Base-by-base conservation (phyloP, 371 early-diverging fungal species). In the Basidiobolus meristosporus region DNA sequence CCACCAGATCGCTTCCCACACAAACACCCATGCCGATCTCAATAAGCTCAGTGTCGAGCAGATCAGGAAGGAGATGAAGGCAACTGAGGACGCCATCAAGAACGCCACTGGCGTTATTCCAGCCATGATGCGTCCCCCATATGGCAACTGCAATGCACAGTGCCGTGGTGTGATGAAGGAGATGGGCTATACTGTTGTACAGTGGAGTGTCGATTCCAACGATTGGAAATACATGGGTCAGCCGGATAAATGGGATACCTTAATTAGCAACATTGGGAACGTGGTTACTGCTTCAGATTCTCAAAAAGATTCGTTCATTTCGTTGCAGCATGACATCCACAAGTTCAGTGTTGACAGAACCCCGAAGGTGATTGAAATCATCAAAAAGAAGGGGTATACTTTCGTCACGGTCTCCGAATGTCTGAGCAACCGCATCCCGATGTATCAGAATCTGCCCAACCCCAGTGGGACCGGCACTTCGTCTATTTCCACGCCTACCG, bases 391-490 rank as follows among this genome's bases (percentile, higher is more conserved):
- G 46, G 62, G 61, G 2, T 62, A 54, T 40, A 43, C 49, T 18
- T 68, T 68, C 42, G 50, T 53, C 21, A 65, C 64, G 7, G 60
- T 65, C 32, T 62, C 60, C 36, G 58, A 63, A 42, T 68, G 68
- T 49, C 22, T 53, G 26, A 50, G 54, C 5, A 26, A 26, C 26
- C 3, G 26, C 5, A 5, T 26, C 9, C 26, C 26, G 3, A 26
- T 26, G 26, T 26, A 26, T 9, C 3, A 26, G 26, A 26, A 26
- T 26, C 3, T 26, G 26, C 5, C 26, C 3, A 26, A 26, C 26
- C 26, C 26, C 26, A 26, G 9, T 9, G 5, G 9, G 26, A 26
- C 26, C 5, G 26, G 5, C 9, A 26, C 26, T 9, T n/a, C n/a
- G n/a, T n/a, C n/a, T n/a, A n/a, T n/a, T n/a, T n/a, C n/a, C n/a